Evolutionary conservation across 148 eudicot species (phyloP), one percentile per base, ranked within the genome.

Genomic region (Fallopia convolvulus): DNA sequence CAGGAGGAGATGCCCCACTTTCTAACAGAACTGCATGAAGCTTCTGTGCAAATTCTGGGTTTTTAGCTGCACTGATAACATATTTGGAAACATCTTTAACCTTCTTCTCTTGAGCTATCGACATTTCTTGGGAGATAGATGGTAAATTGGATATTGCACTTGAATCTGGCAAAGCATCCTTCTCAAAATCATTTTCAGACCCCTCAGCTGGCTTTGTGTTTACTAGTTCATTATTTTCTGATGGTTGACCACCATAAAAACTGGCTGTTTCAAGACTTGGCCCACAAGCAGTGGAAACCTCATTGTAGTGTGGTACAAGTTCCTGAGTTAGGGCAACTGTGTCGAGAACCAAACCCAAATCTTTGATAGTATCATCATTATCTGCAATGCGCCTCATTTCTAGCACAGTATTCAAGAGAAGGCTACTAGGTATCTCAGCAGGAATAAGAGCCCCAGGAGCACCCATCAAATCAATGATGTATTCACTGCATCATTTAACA

Each of bases 361-460:
- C 79, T 75, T 77, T 84, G 40, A 80, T 60, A 76, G 80, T 83
- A 36, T 81, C 87, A 81, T 77, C 74, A 78, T 79, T 81, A 78
- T 83, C 88, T 41, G 91, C 71, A 76, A 75, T 55, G 33, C 77
- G 83, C 80, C 87, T 85, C 63, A 83, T 83, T 83, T 87, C 92
- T 33, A 85, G 78, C 33, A 83, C 91, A 78, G 88, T 66, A 75
- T 77, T 84, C 75, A 87, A 85, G 79, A 88, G 87, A 82, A 84
- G 87, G 88, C 88, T 81, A 79, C 92, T 87, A n/a, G 99, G 94
- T 44, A 90, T 83, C 92, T 95, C 99, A 70, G 96, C 88, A 77
- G 99, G 99, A 79, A 95, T 90, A 73, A 95, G 83, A 41, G 94
- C 84, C 60, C 99, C 99, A 20, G 99, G 99, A 83, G 97, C 94